Evolutionary conservation across 305 asterid genomes (phyloP), one percentile per base, ranked within the genome.

Genomic region (Plantago lanceolata): DNA sequence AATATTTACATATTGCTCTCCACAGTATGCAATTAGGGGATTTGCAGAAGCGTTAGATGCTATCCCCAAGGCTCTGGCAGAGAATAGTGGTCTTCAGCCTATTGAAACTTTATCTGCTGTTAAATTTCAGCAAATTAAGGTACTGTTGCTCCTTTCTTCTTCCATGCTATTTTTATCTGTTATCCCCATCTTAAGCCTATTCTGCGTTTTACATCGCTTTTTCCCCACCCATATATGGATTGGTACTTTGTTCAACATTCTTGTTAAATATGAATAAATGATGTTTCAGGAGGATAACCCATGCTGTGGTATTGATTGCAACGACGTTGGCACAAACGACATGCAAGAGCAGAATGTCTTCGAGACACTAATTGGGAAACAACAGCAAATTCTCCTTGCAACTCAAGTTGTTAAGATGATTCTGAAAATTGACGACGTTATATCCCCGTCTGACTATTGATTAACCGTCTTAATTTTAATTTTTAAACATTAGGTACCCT

Each of bases 351-450:
- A 92, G 59, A 71, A 85, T 16, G 96, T 92, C 16, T 89, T 92
- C 4, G 98, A 89, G 81, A 79, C 96, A 0, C 65, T 92, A 75
- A 92, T 92, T 0, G 96, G 98, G 70, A 92, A 92, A 76, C 95
- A 92, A 68, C 98, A 92, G 72, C 98, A 92, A 83, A 66, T 92
- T 57, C 78, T 89, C 66, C 96, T 92, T 8, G 95, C 98, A 35
- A 88, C 98, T 61, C 95, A 91, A 78, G 98, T 91, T 26, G 98
- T 89, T 62, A 89, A 92, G 83, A 89, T 92, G 98, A 92, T 92
- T 71, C 82, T 89, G 24, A 92, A 92, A 80, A 89, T 92, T 56
- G 98, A 92, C 61, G 96, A 89, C 68, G 96, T 92, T 62, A 92
- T 92, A 72, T 63, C 91, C 8, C 95, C 96, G 1, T 77, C 98